phyloP scores from a whole-genome alignment of 2,329 filamentous ascomycete species.

The Hymenoscyphus fructigenus region DNA sequence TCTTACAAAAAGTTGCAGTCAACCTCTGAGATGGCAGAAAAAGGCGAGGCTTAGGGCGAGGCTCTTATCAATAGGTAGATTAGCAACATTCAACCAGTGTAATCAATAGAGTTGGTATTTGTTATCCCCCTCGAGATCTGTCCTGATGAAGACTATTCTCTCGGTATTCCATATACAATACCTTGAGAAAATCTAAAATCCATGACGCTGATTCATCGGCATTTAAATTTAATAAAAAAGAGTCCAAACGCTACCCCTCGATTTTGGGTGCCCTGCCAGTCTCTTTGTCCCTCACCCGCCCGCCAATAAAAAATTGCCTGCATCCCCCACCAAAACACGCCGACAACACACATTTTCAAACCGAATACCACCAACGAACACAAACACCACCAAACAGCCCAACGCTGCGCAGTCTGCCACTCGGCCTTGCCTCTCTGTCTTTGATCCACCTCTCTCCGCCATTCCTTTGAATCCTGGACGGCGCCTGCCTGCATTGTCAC shows the following conservation, averaged over 20 bases:
- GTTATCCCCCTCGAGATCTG: too few species aligned
- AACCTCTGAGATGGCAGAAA: too few species aligned
- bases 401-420: not conserved
- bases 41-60: too few species aligned
- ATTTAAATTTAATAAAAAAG: too few species aligned
- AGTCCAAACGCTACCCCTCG: not conserved
- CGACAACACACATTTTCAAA: not conserved
- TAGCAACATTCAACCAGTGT: not conserved
- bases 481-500: not conserved
- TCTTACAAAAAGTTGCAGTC: too few species aligned
- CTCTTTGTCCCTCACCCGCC: not conserved
- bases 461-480: not conserved
- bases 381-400: not conserved
- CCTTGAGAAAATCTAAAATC: not conserved
- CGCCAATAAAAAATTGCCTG: not conserved
- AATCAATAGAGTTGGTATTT: too few species aligned
- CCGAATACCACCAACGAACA: not conserved
- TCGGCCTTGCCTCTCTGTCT: not conserved
- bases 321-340: not conserved
- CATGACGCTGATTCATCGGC: not conserved
- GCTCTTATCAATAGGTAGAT: not conserved
- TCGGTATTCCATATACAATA: too few species aligned
- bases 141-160: too few species aligned
- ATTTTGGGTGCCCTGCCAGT: not conserved
- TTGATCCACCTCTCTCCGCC: not conserved